These are phyloP conservation scores for Solanum megistacrolobum DNA, from an alignment of 257 asterid species.

Conservation along the genomic window DNA sequence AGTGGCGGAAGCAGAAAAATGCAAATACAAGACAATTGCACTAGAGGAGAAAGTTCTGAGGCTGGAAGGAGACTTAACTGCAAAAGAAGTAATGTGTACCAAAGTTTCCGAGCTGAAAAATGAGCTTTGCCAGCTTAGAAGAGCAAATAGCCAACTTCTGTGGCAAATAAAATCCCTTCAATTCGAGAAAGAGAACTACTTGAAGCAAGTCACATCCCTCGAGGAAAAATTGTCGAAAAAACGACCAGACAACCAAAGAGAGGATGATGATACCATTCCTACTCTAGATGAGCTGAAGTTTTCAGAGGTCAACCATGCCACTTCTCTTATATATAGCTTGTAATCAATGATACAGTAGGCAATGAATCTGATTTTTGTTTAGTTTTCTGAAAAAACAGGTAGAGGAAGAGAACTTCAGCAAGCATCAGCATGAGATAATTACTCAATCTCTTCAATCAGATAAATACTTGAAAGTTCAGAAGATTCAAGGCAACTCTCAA, in stretches of 20 bases:
- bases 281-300: background rate
- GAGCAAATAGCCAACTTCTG: constrained; percentile 16
- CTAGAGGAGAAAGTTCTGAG: constrained; percentile 36
- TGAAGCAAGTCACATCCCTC: constrained; percentile 1
- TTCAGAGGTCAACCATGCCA: background rate
- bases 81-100: constrained; percentile 22
- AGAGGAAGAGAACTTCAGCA: background rate
- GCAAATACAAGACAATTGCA: constrained; percentile 14
- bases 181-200: constrained; percentile 12
- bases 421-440: background rate
- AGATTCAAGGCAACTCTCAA: background rate
- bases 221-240: constrained; percentile 5
- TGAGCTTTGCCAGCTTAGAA: constrained; percentile 22
- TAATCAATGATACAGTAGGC: background rate
- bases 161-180: constrained; percentile 20
- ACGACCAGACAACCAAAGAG: background rate
- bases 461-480: background rate
- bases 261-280: background rate
- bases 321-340: background rate
- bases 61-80: constrained; percentile 38
- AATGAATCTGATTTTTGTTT: background rate
- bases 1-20: constrained; percentile 16
- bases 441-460: background rate
- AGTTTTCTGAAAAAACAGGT: background rate
- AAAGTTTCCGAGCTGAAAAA: constrained; percentile 25